phyloP scores from a whole-genome alignment of 345 rosid species.

The Turritis glabra region DNA sequence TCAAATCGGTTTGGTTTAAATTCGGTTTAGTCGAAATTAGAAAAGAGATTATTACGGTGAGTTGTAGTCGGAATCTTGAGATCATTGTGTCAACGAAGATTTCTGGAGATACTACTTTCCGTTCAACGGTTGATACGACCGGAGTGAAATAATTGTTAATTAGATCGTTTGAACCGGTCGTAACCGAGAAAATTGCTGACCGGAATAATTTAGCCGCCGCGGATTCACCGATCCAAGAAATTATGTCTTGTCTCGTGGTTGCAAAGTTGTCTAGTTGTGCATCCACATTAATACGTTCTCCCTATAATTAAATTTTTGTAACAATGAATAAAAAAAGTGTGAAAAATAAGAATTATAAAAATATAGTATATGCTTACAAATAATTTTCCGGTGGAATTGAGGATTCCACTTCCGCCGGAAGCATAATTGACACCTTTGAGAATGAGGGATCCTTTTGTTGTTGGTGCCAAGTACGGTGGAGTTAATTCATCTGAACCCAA shows the following conservation, averaged over 20 bases:
- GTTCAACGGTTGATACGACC: conserved; percentile 46
- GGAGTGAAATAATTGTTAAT: conserved; percentile 73
- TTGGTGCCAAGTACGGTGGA: conserved; percentile 84
- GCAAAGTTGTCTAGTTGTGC: conserved; percentile 45
- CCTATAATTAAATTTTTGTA: conserved; percentile 39
- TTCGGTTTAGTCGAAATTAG: conserved; percentile 2
- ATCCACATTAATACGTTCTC: conserved; percentile 63
- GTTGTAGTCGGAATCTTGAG: conserved; percentile 56
- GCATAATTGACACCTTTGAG: conserved; percentile 76
- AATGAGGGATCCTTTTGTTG: conserved; percentile 50
- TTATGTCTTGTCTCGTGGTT: conserved; percentile 43
- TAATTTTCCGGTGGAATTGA: conserved; percentile 58
- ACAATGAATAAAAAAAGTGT: background rate
- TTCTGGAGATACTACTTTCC: conserved; percentile 45
- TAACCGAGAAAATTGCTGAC: conserved; percentile 52
- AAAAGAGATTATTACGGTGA: conserved; percentile 50
- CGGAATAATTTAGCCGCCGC: conserved; percentile 45
- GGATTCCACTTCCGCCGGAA: conserved; percentile 79
- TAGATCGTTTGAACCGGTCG: conserved; percentile 77
- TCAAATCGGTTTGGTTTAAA: background rate
- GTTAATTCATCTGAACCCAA: conserved; percentile 47
- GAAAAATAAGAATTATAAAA: background rate
- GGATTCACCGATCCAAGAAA: conserved; percentile 37
- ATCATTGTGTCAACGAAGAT: conserved; percentile 56
- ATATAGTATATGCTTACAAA: conserved; percentile 50